These are phyloP conservation scores for Porphyrellus cyaneotinctus DNA, from an alignment of 768 basidiomycete genomes.

Conservation along the genomic window DNA sequence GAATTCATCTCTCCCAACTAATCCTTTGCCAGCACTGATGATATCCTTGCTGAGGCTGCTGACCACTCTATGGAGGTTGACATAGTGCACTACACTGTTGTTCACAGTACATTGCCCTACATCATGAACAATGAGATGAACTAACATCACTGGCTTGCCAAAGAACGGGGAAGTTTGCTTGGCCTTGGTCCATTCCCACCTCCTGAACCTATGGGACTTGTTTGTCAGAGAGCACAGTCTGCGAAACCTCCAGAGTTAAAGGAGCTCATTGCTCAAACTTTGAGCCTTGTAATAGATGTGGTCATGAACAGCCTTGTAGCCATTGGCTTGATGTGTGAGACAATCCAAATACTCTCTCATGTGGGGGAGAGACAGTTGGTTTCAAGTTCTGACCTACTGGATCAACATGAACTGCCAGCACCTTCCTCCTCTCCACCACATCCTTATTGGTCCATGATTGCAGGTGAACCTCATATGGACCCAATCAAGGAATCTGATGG, in stretches of 20 bases:
- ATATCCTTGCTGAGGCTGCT: not conserved
- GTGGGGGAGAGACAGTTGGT: not conserved
- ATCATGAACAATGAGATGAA: not conserved
- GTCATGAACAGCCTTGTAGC: not conserved
- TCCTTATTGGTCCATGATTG: not conserved
- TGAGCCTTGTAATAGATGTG: not conserved
- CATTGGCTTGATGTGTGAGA: not conserved
- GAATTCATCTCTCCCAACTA: slow-evolving; percentile 2
- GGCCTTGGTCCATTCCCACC: not conserved
- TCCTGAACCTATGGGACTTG: not conserved
- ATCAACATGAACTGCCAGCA: not conserved
- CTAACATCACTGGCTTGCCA: not conserved
- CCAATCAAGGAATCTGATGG: not conserved
- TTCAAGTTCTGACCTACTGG: not conserved
- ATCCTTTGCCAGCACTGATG: not conserved
- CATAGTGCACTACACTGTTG: not conserved
- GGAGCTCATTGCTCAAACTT: not conserved
- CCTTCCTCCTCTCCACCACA: not conserved
- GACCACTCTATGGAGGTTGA: slow-evolving; percentile 2
- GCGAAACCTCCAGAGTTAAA: not conserved
- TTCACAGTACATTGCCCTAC: not conserved
- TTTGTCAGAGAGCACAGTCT: not conserved
- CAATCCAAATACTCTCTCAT: not conserved
- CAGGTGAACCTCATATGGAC: not conserved
- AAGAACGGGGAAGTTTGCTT: not conserved